These are phyloP conservation scores for Cladosporium cucumerinum DNA, from an alignment of 2,329 filamentous ascomycete genomes.

Conservation along the genomic window DNA sequence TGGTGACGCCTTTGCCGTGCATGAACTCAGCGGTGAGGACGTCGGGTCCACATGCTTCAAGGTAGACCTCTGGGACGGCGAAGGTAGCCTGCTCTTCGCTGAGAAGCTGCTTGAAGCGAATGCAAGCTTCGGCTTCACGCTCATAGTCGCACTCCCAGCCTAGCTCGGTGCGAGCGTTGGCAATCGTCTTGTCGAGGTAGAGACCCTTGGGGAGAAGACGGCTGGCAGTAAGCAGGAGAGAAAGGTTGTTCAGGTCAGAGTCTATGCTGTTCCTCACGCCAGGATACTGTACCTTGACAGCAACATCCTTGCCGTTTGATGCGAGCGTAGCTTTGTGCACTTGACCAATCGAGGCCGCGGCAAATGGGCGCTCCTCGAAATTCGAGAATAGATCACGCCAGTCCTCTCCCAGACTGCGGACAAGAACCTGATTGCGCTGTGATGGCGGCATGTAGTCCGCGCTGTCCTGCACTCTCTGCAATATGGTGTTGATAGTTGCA, in stretches of 20 bases:
- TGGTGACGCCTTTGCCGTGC: slow-evolving; percentile 80
- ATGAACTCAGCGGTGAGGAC: slow-evolving; percentile 94
- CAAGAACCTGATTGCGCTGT: slow-evolving; percentile 82
- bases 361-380: slow-evolving; percentile 89
- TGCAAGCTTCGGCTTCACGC: slow-evolving; percentile 78
- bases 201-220: slow-evolving; percentile 85
- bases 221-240: slow-evolving; percentile 84
- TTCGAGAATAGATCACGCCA: slow-evolving; percentile 81
- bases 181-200: slow-evolving; percentile 95
- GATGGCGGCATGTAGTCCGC: slow-evolving; percentile 97
- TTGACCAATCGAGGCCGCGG: slow-evolving; percentile 94
- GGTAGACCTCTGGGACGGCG: slow-evolving; percentile 71
- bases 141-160: slow-evolving; percentile 97
- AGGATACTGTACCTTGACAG: slow-evolving; percentile 96
- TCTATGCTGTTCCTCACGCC: slow-evolving; percentile 95
- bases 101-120: slow-evolving; percentile 74
- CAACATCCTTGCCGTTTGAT: slow-evolving; percentile 71
- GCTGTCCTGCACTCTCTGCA: slow-evolving; percentile 91
- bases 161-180: slow-evolving; percentile 85
- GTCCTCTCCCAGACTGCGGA: slow-evolving; percentile 71
- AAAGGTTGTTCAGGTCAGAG: slow-evolving; percentile 91
- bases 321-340: slow-evolving; percentile 83
- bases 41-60: slow-evolving; percentile 76
- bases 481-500: slow-evolving; percentile 76
- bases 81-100: slow-evolving; percentile 71